Base-by-base conservation (phyloP, 2,329 filamentous ascomycete species). In the Pseudogymnoascus sp. region DNA sequence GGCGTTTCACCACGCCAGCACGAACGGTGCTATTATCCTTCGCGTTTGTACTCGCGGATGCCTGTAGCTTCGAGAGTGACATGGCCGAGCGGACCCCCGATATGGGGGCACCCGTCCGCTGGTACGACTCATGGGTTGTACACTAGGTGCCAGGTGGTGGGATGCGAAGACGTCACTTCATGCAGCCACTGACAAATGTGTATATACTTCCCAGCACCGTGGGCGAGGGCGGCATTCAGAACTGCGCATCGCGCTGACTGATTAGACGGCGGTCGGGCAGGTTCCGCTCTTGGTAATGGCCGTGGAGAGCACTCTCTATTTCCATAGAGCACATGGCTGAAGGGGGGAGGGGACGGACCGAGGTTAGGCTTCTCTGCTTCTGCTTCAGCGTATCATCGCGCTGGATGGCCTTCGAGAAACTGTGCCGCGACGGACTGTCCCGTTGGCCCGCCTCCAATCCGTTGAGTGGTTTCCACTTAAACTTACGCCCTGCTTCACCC, bases 121-220 rank as follows among this genome's bases (percentile, higher is more conserved):
- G 43, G 43, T 30, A 30, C 43, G 43, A 50, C 43, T 50, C 43
- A 50, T 50, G 43, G 22, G n/a, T 7, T 16, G 8, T 30, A 50
- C 43, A 30, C 35, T 14, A 37, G 35, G 35, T 37, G 25, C 22
- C 35, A n/a, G 35, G 8, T 16, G 25, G 43, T 50, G 43, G 43
- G 43, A 50, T 12, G 43, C 8, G 3, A 50, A 50, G 43, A 50
- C 43, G 43, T 50, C 43, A 50, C 43, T 47, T 50, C 43, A 50
- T 50, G 43, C 43, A 50, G 43, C 43, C 4, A 50, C 43, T 50
- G 43, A 50, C 43, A 50, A 50, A 50, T 50, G 43, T 50, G 43
- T 50, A 30, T 50, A 30, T 50, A 20, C 25, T 50, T 7, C 43
- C 41, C 41, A 43, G 41, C 43, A 50, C 9, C 43, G 14, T 16